phyloP scores from a whole-genome alignment of 371 early-diverging fungal genomes.

The Mucor velutinosus region DNA sequence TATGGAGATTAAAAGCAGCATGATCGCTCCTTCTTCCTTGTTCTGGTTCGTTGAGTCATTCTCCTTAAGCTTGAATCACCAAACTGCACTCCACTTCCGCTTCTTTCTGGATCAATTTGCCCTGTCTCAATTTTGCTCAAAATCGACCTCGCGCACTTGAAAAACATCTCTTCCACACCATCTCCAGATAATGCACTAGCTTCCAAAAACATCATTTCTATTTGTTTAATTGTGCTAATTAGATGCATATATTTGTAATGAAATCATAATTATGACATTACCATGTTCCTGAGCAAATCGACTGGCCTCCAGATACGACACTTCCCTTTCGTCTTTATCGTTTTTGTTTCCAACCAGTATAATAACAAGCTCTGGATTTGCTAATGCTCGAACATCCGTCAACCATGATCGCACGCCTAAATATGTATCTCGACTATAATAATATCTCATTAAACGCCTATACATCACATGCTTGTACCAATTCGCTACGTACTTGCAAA shows the following conservation, averaged over 20 bases:
- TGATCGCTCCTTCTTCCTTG: constrained; percentile 53
- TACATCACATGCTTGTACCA: background rate
- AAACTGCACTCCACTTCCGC: constrained; percentile 66
- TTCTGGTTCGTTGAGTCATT: constrained; percentile 63
- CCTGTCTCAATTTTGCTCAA: constrained; percentile 65
- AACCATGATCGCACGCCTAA: constrained; percentile 64
- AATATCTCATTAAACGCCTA: background rate
- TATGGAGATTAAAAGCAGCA: constrained; percentile 48
- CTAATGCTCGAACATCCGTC: constrained; percentile 62
- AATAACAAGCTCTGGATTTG: constrained; percentile 68
- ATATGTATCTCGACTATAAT: constrained; percentile 59
- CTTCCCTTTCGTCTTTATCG: constrained; percentile 66
- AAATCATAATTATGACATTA: constrained; percentile 19
- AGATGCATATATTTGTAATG: background rate
- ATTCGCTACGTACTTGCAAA: constrained; percentile 59
- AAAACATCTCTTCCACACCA: constrained; percentile 64
- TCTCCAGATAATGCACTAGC: constrained; percentile 65
- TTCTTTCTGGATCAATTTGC: constrained; percentile 66
- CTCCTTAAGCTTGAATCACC: constrained; percentile 63
- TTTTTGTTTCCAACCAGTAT: constrained; percentile 77
- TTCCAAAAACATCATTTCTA: constrained; percentile 68
- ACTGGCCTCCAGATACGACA: constrained; percentile 68
- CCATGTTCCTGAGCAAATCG: constrained; percentile 72
- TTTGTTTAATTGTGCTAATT: background rate
- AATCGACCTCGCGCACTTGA: constrained; percentile 64